A percentile compares a stretch with the other conserved stretches of the same genome.
These are phyloP conservation scores for Pseudotulostoma volvatum DNA, from an alignment of 495 filamentous ascomycete genomes.

Conservation along the genomic window DNA sequence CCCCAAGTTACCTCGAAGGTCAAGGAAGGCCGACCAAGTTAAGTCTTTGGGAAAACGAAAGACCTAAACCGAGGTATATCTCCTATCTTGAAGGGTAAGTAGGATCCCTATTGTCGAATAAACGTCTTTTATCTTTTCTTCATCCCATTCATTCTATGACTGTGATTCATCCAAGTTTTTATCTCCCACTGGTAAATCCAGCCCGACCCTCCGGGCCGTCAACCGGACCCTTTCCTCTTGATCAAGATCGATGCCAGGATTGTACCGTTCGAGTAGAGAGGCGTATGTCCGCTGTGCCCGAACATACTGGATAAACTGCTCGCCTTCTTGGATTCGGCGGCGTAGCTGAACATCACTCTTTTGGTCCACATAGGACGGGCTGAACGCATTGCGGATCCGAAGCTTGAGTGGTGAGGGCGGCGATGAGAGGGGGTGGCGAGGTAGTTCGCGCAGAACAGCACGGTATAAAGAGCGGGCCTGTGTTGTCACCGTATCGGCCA, in stretches of 20 bases:
- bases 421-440: conserved; percentile 41
- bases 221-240: conserved; percentile 72
- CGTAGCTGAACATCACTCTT: background rate
- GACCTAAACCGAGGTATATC: too few relatives aligned
- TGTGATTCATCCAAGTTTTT: background rate
- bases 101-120: too few relatives aligned
- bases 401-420: conserved; percentile 42
- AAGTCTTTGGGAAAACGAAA: too few relatives aligned
- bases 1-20: too few relatives aligned
- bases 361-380: conserved; percentile 2
- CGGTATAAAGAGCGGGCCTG: conserved; percentile 72
- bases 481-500: conserved; percentile 12
- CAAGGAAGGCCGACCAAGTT: too few relatives aligned
- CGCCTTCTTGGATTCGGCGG: conserved; percentile 37
- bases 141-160: background rate
- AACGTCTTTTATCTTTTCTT: background rate
- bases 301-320: conserved; percentile 66
- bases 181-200: conserved; percentile 52
- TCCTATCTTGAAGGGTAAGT: too few relatives aligned
- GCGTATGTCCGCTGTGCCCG: conserved; percentile 69
- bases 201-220: conserved; percentile 74
- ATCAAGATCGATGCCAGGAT: conserved; percentile 70
- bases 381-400: conserved; percentile 37
- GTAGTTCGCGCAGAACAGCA: conserved; percentile 78
- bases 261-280: conserved; percentile 74